Conservation (phyloP, 75 land plant genomes). For the Picea glauca region DNA sequence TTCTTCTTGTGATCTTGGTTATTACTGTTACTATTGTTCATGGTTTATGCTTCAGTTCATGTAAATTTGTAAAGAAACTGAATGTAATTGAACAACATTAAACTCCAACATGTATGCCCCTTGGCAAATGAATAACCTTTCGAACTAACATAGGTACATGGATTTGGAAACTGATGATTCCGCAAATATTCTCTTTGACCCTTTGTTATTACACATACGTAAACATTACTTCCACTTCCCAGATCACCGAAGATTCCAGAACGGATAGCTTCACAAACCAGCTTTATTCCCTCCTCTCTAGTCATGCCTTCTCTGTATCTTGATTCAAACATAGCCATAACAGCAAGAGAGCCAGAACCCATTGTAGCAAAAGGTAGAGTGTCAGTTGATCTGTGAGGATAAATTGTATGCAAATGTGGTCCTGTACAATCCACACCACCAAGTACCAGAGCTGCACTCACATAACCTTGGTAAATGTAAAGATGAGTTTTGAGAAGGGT, state of each 20-base stretch:
- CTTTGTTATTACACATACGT: constrained; percentile 98
- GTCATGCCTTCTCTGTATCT: constrained; percentile 85
- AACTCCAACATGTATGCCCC: constrained; percentile 63
- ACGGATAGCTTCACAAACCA: constrained; percentile 83
- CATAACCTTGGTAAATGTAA: constrained; percentile 92
- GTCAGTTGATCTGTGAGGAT: constrained; percentile 97
- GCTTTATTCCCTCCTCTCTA: constrained; percentile 81
- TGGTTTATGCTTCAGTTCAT: too few relatives aligned
- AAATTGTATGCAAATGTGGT: constrained; percentile 97
- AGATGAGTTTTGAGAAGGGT: constrained; percentile 91
- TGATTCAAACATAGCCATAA: constrained; percentile 93
- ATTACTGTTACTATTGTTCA: too few relatives aligned
- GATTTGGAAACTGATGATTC: constrained; percentile 78
- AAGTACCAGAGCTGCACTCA: constrained; percentile 94
- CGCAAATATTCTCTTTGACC: constrained; percentile 77
- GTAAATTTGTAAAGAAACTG: too few relatives aligned
- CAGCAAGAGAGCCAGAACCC: constrained; percentile 98
- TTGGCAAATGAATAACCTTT: constrained; percentile 70
- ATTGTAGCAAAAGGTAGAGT: constrained; percentile 97
- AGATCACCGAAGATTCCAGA: constrained; percentile 98
- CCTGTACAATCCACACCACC: constrained; percentile 97
- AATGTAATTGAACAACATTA: too few relatives aligned
- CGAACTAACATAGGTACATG: constrained; percentile 64
- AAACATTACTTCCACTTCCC: constrained; percentile 99
- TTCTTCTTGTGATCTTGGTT: too few relatives aligned